phyloP scores from a whole-genome alignment of 768 basidiomycete species.

The Mycena metata region DNA sequence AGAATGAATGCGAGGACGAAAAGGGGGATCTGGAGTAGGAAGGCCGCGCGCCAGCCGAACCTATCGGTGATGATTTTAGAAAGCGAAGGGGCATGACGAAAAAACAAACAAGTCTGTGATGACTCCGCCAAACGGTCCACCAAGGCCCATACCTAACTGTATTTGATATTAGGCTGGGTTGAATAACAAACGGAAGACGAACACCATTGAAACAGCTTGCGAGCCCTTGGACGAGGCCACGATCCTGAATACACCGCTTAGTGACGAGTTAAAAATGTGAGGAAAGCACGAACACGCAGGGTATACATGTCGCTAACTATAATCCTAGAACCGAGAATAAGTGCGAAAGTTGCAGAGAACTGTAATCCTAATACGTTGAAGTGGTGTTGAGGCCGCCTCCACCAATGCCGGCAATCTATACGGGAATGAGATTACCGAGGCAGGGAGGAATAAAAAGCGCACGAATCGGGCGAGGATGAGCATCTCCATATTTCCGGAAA shows the following conservation, averaged over 20 bases:
- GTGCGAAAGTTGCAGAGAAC: not conserved
- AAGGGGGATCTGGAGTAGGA: conserved; percentile 80
- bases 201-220: conserved; percentile 81
- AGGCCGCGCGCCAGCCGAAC: conserved; percentile 87
- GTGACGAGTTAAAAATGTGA: not conserved
- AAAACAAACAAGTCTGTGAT: conserved; percentile 77
- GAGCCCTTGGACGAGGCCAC: conserved; percentile 81
- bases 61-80: no score
- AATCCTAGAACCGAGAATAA: conserved; percentile 66
- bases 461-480: conserved; percentile 83
- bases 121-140: conserved; percentile 80
- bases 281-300: conserved; percentile 64
- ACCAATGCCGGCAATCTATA: conserved; percentile 79
- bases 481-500: conserved; percentile 77
- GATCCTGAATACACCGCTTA: conserved; percentile 57
- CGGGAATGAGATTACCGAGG: not conserved
- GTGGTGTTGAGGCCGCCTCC: conserved; percentile 84
- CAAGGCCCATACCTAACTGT: conserved; percentile 82
- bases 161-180: not conserved
- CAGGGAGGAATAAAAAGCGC: conserved; percentile 43
- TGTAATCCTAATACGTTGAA: conserved; percentile 62
- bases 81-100: no score
- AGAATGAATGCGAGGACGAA: conserved; percentile 72
- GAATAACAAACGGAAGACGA: conserved; percentile 41
- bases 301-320: conserved; percentile 87